A percentile compares a stretch with the other conserved stretches of the same genome.
Conservation (phyloP, 257 asterid genomes). For the Ocimum tenuiflorum region DNA sequence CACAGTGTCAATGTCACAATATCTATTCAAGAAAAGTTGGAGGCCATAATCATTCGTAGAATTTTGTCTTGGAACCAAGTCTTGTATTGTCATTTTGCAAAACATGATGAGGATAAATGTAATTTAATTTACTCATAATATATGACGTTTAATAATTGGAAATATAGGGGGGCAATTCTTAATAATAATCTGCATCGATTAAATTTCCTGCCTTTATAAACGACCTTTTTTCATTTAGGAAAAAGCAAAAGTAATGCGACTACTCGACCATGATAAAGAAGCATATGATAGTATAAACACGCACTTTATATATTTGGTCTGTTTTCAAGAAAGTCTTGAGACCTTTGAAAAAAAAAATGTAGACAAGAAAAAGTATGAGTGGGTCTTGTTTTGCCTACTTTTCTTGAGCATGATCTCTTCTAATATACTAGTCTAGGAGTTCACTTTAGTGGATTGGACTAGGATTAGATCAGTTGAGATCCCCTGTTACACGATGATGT, state of each 20-base stretch:
- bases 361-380: conserved; percentile 7
- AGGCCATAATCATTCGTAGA: too few relatives aligned
- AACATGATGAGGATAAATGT: neutral
- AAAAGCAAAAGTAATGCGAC: conserved; percentile 46
- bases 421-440: too few relatives aligned
- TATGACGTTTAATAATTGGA: neutral
- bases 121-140: neutral
- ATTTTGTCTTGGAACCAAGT: too few relatives aligned
- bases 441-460: too few relatives aligned
- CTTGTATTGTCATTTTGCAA: too few relatives aligned
- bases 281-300: conserved; percentile 2
- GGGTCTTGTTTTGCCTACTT: conserved; percentile 19
- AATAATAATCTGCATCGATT: neutral
- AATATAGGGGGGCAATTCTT: neutral
- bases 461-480: too few relatives aligned
- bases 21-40: too few relatives aligned
- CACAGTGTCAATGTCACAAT: too few relatives aligned
- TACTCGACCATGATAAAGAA: conserved; percentile 46
- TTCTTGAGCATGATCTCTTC: neutral
- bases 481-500: too few relatives aligned
- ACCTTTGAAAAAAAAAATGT: neutral
- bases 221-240: conserved; percentile 18
- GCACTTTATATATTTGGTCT: conserved; percentile 13
- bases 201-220: neutral
- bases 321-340: conserved; percentile 6